Conservation (phyloP, 1,284 basidiomycete genomes). For the Tilletiaria anomala region DNA sequence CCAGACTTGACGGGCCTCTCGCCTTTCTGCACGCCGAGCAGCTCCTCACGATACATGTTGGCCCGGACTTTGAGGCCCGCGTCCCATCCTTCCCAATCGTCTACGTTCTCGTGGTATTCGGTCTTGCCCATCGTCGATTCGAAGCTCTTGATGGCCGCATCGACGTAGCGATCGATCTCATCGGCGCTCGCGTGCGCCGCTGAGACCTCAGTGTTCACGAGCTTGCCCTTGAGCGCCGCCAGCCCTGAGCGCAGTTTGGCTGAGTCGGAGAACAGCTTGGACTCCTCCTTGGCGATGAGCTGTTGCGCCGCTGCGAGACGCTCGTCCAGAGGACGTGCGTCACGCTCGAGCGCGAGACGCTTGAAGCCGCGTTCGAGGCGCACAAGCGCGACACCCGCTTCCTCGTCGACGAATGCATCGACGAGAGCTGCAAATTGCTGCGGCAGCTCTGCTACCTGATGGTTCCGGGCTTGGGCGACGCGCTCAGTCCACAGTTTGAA, state of each 20-base stretch:
- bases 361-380: conserved; percentile 16
- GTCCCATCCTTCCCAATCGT: conserved; percentile 32
- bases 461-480: conserved; percentile 16
- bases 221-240: conserved; percentile 3
- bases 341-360: conserved; percentile 9
- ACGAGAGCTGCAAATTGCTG: conserved; percentile 21
- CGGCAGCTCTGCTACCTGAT: conserved; percentile 13
- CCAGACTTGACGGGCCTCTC: too few species aligned
- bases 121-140: conserved; percentile 19
- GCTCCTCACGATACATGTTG: conserved; percentile 14
- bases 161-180: conserved; percentile 17
- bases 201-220: too few species aligned
- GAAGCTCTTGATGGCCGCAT: conserved; percentile 13
- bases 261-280: too few species aligned
- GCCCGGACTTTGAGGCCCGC: conserved; percentile 16
- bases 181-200: conserved; percentile 15
- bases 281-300: conserved; percentile 13
- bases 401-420: conserved; percentile 23
- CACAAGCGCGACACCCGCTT: conserved; percentile 16
- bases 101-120: conserved; percentile 25
- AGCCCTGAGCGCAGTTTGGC: too few species aligned
- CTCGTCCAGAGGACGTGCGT: conserved; percentile 2
- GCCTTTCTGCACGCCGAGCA: too few species aligned
- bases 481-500: conserved; percentile 17
- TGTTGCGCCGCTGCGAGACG: conserved; percentile 7